Percentiles rank a stretch among this genome's conserved stretches.
Conservation (phyloP, 306 rosid species). For the Oxytropis ochrocephala region DNA sequence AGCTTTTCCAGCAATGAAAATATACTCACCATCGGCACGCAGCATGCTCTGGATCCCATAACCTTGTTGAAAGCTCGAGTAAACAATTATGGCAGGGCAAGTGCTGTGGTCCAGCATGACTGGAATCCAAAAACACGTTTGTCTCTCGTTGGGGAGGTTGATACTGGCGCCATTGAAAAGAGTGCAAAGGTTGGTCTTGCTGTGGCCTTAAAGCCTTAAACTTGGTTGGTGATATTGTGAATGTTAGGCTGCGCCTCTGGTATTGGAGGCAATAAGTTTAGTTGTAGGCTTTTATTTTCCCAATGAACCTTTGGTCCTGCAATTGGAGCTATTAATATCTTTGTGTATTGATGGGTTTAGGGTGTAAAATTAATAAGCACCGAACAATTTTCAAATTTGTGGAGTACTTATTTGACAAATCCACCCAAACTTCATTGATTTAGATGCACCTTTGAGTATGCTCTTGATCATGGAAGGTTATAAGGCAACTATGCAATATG, state of each 20-base stretch:
- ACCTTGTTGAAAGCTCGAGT: slow-evolving; percentile 81
- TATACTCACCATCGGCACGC: slow-evolving; percentile 69
- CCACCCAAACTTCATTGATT: slow-evolving; percentile 11
- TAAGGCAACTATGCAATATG: slow-evolving; percentile 15
- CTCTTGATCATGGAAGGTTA: slow-evolving; percentile 27
- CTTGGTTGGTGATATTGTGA: background rate
- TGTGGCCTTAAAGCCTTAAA: slow-evolving; percentile 74
- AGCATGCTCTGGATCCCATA: slow-evolving; percentile 79
- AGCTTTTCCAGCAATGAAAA: slow-evolving; percentile 72
- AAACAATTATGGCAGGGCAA: slow-evolving; percentile 75
- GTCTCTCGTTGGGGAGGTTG: slow-evolving; percentile 85
- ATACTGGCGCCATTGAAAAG: slow-evolving; percentile 73
- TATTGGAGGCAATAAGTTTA: slow-evolving; percentile 35
- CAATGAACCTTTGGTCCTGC: slow-evolving; percentile 32
- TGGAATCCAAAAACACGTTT: slow-evolving; percentile 75
- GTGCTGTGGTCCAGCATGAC: slow-evolving; percentile 82
- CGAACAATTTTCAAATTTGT: slow-evolving; percentile 26
- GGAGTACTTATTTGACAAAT: background rate
- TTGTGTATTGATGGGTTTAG: slow-evolving; percentile 47
- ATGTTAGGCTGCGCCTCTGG: slow-evolving; percentile 6
- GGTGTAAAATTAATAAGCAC: slow-evolving; percentile 57
- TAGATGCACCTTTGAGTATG: slow-evolving; percentile 15
- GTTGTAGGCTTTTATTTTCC: slow-evolving; percentile 27
- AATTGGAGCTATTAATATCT: slow-evolving; percentile 34
- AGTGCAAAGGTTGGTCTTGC: slow-evolving; percentile 93